Conservation (phyloP, 1,284 basidiomycete species). For the Papiliotrema laurentii region DNA sequence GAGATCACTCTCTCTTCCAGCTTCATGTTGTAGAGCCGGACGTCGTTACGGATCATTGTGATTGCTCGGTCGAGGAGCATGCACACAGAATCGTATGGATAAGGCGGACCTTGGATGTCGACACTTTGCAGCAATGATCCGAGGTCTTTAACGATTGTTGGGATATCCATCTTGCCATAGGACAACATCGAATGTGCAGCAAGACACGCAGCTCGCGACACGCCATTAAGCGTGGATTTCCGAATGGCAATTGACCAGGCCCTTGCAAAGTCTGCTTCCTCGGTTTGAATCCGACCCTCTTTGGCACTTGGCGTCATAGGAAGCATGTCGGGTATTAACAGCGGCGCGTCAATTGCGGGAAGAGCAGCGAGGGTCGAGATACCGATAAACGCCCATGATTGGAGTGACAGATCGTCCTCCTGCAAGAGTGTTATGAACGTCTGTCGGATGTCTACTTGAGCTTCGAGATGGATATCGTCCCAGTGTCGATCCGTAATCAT, state of each 20-base stretch:
- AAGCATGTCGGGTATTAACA: too few relatives aligned
- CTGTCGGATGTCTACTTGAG: slow-evolving; percentile 57
- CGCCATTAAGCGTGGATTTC: slow-evolving; percentile 59
- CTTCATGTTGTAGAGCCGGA: slow-evolving; percentile 69
- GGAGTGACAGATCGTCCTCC: slow-evolving; percentile 60
- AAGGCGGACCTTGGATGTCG: slow-evolving; percentile 78
- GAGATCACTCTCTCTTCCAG: slow-evolving; percentile 75
- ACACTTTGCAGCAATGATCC: slow-evolving; percentile 71
- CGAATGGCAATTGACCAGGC: slow-evolving; percentile 79
- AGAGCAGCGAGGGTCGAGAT: slow-evolving; percentile 55
- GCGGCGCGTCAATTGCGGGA: slow-evolving; percentile 5
- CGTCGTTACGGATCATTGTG: slow-evolving; percentile 66
- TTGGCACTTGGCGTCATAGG: slow-evolving; percentile 5
- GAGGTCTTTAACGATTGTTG: slow-evolving; percentile 62
- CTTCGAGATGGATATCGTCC: slow-evolving; percentile 56
- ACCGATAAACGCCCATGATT: slow-evolving; percentile 77
- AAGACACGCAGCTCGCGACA: slow-evolving; percentile 77
- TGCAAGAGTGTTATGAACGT: slow-evolving; percentile 60
- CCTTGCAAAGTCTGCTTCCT: slow-evolving; percentile 58
- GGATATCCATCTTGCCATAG: slow-evolving; percentile 53
- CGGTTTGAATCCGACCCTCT: background rate
- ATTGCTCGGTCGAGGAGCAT: slow-evolving; percentile 66
- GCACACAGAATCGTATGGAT: slow-evolving; percentile 81
- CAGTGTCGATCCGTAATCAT: slow-evolving; percentile 78
- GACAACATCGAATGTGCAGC: slow-evolving; percentile 56